These are phyloP conservation scores for Tilletiaria anomala DNA, from an alignment of 1,284 basidiomycete species.

Conservation along the genomic window DNA sequence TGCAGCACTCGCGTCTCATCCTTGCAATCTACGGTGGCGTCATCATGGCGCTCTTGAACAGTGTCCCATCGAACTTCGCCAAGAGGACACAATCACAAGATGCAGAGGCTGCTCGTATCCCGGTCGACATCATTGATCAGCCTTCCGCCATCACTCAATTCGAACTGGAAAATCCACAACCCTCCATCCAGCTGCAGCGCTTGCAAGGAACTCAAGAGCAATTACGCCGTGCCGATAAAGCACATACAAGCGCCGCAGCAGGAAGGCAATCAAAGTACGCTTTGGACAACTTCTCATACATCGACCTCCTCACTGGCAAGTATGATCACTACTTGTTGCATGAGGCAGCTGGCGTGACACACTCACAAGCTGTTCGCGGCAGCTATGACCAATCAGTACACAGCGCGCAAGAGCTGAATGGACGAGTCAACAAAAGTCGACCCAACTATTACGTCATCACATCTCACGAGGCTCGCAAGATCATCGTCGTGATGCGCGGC, in stretches of 20 bases:
- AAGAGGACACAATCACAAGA: not conserved
- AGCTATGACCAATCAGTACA: slow-evolving; percentile 11
- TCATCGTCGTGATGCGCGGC: slow-evolving; percentile 29
- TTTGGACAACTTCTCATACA: slow-evolving; percentile 8
- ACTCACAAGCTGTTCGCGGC: slow-evolving; percentile 12
- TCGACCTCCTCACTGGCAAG: slow-evolving; percentile 21
- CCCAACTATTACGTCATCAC: slow-evolving; percentile 27
- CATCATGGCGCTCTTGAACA: not conserved
- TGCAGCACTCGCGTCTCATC: slow-evolving; percentile 25
- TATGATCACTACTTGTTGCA: slow-evolving; percentile 31
- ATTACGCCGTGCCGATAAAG: not conserved
- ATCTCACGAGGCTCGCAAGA: slow-evolving; percentile 19
- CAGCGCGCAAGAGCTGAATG: not conserved
- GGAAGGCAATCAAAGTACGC: not conserved
- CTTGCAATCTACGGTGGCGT: slow-evolving; percentile 28
- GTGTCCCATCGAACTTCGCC: not conserved
- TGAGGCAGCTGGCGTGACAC: slow-evolving; percentile 15
- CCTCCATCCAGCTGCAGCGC: not conserved
- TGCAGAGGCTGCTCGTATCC: not conserved
- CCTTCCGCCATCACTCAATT: not conserved
- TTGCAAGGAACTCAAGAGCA: not conserved
- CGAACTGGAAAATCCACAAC: not conserved
- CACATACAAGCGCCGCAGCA: not conserved
- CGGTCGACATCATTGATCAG: not conserved
- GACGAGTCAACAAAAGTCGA: slow-evolving; percentile 1